Percentiles rank a stretch among this genome's conserved stretches.
These are phyloP conservation scores for Candida easanensis DNA, from an alignment of 805 yeast species.

Conservation along the genomic window DNA sequence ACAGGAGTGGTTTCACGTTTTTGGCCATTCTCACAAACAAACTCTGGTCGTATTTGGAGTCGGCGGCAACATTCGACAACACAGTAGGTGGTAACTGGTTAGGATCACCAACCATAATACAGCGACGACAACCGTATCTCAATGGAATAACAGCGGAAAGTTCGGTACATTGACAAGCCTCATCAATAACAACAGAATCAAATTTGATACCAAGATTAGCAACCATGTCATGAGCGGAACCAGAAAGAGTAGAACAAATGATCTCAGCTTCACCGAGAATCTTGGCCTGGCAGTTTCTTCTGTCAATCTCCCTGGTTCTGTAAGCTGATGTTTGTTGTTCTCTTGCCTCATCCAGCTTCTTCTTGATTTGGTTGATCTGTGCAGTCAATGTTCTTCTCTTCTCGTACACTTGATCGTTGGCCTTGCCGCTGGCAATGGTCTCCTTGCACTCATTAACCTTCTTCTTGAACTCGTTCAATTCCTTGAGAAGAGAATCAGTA, in stretches of 20 bases:
- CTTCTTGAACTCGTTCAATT: conserved; percentile 28
- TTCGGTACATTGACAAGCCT: conserved; percentile 97
- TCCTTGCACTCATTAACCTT: conserved; percentile 24
- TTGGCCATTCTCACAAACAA: conserved; percentile 91
- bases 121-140: conserved; percentile 83
- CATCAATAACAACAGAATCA: conserved; percentile 91
- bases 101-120: conserved; percentile 98
- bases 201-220: conserved; percentile 72
- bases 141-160: conserved; percentile 87
- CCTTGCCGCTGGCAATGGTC: conserved; percentile 25
- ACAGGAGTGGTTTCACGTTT: conserved; percentile 55
- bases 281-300: conserved; percentile 70
- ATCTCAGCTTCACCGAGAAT: conserved; percentile 74
- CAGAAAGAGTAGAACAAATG: conserved; percentile 89
- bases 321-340: conserved; percentile 66
- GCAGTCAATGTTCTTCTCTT: conserved; percentile 55
- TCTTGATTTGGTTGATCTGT: conserved; percentile 66
- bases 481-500: conserved; percentile 52
- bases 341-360: conserved; percentile 72
- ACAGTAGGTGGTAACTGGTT: conserved; percentile 98
- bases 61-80: conserved; percentile 81
- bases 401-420: conserved; percentile 48
- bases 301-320: conserved; percentile 75
- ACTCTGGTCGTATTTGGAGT: conserved; percentile 81
- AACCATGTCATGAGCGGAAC: conserved; percentile 87